Evolutionary conservation across 805 yeast species (phyloP).

Genomic region (Kazachstania kunashirensis): DNA sequence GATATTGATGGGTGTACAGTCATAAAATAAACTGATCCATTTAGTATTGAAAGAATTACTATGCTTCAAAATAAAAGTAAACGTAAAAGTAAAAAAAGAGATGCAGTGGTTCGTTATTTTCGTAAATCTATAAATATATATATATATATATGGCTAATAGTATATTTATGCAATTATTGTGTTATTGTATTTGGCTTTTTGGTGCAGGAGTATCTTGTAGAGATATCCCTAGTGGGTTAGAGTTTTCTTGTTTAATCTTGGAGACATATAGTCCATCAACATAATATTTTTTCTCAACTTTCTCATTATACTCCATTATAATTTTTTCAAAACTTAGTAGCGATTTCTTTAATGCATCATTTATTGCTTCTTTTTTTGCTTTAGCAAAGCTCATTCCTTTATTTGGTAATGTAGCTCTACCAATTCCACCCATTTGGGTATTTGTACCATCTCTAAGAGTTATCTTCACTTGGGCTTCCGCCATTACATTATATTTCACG

Average conservation of each 20-base stretch:
- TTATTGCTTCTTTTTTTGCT: slow-evolving; percentile 77
- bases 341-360: slow-evolving; percentile 73
- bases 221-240: background rate
- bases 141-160: too few relatives aligned
- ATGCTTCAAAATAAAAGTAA: too few relatives aligned
- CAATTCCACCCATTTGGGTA: slow-evolving; percentile 71
- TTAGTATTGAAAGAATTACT: too few relatives aligned
- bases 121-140: too few relatives aligned
- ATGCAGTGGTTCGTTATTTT: too few relatives aligned
- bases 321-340: slow-evolving; percentile 73
- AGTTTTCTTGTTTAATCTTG: slow-evolving; percentile 5
- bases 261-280: slow-evolving; percentile 25
- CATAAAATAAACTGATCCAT: too few relatives aligned
- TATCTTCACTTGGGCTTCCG: slow-evolving; percentile 47
- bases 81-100: too few relatives aligned
- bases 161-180: too few relatives aligned
- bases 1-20: too few relatives aligned
- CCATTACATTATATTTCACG: slow-evolving; percentile 19
- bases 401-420: slow-evolving; percentile 49
- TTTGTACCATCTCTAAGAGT: slow-evolving; percentile 72
- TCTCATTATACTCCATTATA: slow-evolving; percentile 28
- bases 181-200: too few relatives aligned
- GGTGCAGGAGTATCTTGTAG: background rate
- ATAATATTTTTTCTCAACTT: slow-evolving; percentile 29
- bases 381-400: slow-evolving; percentile 70